Evolutionary conservation across 768 basidiomycete species (phyloP).

Genomic region (Leccinum imitatum): DNA sequence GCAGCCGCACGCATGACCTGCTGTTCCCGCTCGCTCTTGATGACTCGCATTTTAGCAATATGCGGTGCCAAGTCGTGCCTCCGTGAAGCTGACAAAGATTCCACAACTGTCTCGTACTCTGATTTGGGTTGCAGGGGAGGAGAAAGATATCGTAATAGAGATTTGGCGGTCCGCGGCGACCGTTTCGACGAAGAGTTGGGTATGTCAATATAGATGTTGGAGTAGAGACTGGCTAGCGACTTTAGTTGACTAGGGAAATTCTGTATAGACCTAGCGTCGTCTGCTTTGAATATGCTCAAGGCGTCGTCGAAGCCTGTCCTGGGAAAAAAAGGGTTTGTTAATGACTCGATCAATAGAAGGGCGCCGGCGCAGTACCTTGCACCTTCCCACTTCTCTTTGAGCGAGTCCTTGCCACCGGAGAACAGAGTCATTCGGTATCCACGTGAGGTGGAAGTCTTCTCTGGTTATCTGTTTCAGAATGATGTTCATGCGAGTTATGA

Average conservation of each 20-base stretch:
- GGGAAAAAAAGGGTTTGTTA: slow-evolving; percentile 5
- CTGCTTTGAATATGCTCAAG: slow-evolving; percentile 69
- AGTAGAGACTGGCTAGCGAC: slow-evolving; percentile 47
- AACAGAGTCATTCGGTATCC: slow-evolving; percentile 91
- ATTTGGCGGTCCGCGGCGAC: slow-evolving; percentile 45
- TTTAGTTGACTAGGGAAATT: slow-evolving; percentile 59
- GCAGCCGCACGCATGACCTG: slow-evolving; percentile 80
- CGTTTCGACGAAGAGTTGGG: slow-evolving; percentile 40
- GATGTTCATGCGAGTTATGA: not conserved
- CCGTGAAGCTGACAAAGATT: slow-evolving; percentile 47
- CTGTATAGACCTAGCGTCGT: slow-evolving; percentile 62
- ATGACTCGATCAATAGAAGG: not conserved
- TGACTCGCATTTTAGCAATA: slow-evolving; percentile 65
- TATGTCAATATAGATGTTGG: slow-evolving; percentile 54
- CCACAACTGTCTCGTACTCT: slow-evolving; percentile 58
- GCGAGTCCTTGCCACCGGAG: slow-evolving; percentile 66
- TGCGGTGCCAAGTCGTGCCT: slow-evolving; percentile 60
- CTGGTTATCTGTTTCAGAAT: slow-evolving; percentile 35
- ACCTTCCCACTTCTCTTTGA: slow-evolving; percentile 92
- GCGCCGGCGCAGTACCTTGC: slow-evolving; percentile 46
- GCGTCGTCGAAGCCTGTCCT: slow-evolving; percentile 70
- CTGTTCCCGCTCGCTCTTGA: slow-evolving; percentile 83
- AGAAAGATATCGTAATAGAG: slow-evolving; percentile 54
- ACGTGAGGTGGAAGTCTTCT: slow-evolving; percentile 65
- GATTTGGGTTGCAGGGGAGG: slow-evolving; percentile 23